Conservation (phyloP, 2,329 filamentous ascomycete genomes). For the Orbilia blumenaviensis region DNA sequence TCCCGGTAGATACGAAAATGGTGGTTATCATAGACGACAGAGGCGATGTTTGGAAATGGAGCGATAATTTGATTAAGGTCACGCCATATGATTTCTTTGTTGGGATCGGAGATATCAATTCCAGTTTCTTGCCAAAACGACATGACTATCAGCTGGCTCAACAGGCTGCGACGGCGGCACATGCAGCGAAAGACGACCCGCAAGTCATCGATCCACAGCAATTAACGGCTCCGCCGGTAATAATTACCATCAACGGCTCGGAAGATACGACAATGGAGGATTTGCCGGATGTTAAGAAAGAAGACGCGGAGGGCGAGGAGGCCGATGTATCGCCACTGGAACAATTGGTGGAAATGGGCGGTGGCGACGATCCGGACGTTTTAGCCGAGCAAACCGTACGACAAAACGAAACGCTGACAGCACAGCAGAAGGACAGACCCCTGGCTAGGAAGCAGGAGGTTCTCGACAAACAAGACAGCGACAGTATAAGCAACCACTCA, state of each 20-base stretch:
- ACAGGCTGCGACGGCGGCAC: slow-evolving; percentile 27
- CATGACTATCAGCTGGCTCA: slow-evolving; percentile 62
- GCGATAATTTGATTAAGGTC: slow-evolving; percentile 91
- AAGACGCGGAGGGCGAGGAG: slow-evolving; percentile 57
- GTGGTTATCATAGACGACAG: slow-evolving; percentile 98
- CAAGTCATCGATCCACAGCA: slow-evolving; percentile 55
- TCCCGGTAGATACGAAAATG: slow-evolving; percentile 98
- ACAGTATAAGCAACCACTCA: slow-evolving; percentile 53
- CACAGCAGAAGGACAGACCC: slow-evolving; percentile 87
- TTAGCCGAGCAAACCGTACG: slow-evolving; percentile 81
- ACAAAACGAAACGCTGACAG: slow-evolving; percentile 85
- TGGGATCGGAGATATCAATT: slow-evolving; percentile 98
- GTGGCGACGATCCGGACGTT: slow-evolving; percentile 72
- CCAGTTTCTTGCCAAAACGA: slow-evolving; percentile 89
- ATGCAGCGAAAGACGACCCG: slow-evolving; percentile 29
- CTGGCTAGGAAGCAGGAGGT: slow-evolving; percentile 91
- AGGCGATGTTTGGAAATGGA: slow-evolving; percentile 95
- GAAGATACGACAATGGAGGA: slow-evolving; percentile 55
- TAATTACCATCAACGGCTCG: slow-evolving; percentile 41
- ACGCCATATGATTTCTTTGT: slow-evolving; percentile 97
- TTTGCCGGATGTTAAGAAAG: slow-evolving; percentile 55
- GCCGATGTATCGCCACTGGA: slow-evolving; percentile 69
- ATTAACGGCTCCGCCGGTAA: slow-evolving; percentile 44
- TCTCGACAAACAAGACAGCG: slow-evolving; percentile 79
- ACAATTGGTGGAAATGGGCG: slow-evolving; percentile 78